These are phyloP conservation scores for Metarhizium album DNA, from an alignment of 2,329 filamentous ascomycete species.

Conservation along the genomic window DNA sequence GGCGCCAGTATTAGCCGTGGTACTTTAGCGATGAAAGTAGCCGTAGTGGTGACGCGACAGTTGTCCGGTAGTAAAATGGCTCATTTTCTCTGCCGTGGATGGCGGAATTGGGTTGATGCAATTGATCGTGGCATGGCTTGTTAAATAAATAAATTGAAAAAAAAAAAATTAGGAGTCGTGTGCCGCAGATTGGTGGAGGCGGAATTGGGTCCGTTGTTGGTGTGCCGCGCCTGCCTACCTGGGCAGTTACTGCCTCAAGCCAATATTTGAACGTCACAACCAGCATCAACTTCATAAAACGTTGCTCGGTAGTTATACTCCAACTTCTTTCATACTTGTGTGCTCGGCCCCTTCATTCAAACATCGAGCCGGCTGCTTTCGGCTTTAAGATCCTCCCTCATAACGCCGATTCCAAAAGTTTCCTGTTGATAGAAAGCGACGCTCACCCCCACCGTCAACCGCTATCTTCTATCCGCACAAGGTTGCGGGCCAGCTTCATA, in stretches of 20 bases:
- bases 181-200: slow-evolving; percentile 2
- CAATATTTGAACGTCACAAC: too few species aligned
- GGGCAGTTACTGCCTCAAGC: too few species aligned
- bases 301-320: too few species aligned
- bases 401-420: neutral
- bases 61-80: neutral
- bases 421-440: neutral
- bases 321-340: too few species aligned
- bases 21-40: neutral
- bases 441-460: neutral
- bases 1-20: neutral
- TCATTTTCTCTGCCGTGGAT: neutral
- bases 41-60: neutral
- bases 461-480: neutral
- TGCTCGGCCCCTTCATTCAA: too few species aligned
- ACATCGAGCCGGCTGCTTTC: too few species aligned
- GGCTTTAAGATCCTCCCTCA: neutral
- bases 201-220: neutral
- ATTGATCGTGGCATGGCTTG: neutral
- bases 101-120: too few species aligned
- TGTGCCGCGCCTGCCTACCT: neutral
- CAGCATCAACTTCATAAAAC: neutral
- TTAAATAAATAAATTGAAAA: neutral
- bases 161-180: neutral
- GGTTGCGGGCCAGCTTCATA: neutral